A percentile compares a stretch with the other conserved stretches of the same genome.
These are phyloP conservation scores for Apiotrichum montevideense DNA, from an alignment of 1,284 basidiomycete species.

Conservation along the genomic window DNA sequence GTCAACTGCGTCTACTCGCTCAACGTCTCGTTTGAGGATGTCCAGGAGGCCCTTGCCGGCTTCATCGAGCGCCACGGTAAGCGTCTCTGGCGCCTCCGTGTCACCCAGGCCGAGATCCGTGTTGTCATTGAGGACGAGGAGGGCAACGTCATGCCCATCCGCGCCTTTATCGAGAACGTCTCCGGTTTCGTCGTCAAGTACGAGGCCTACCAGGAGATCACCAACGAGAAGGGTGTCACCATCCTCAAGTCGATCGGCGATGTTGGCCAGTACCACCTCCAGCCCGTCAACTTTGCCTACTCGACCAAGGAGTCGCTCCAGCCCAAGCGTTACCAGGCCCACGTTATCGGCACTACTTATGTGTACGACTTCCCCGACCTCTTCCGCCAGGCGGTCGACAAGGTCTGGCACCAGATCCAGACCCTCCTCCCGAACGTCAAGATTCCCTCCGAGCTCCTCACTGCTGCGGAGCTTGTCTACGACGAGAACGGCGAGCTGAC, in stretches of 20 bases:
- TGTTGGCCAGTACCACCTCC: slow-evolving; percentile 85
- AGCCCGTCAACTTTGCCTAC: slow-evolving; percentile 86
- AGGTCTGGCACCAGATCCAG: slow-evolving; percentile 77
- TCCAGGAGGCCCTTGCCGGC: slow-evolving; percentile 88
- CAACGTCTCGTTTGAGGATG: slow-evolving; percentile 89
- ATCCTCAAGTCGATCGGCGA: slow-evolving; percentile 91
- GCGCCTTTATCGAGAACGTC: slow-evolving; percentile 96
- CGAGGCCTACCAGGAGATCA: slow-evolving; percentile 98
- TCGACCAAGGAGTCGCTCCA: slow-evolving; percentile 98
- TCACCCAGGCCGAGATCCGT: slow-evolving; percentile 93
- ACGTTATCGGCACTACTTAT: slow-evolving; percentile 96
- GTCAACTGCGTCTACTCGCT: slow-evolving; percentile 99
- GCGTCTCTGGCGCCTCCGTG: slow-evolving; percentile 93
- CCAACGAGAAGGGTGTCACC: slow-evolving; percentile 85
- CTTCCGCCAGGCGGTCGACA: slow-evolving; percentile 92
- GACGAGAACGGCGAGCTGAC: slow-evolving; percentile 87
- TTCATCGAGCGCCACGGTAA: slow-evolving; percentile 99
- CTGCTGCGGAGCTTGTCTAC: slow-evolving; percentile 82
- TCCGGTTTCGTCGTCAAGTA: slow-evolving; percentile 98
- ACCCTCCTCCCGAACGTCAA: slow-evolving; percentile 60
- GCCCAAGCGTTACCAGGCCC: slow-evolving; percentile 98
- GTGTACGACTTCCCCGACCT: slow-evolving; percentile 99
- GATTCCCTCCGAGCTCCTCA: slow-evolving; percentile 70
- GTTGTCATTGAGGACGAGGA: slow-evolving; percentile 89
- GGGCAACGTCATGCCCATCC: slow-evolving; percentile 88